These are phyloP conservation scores for Phytophthora meadii DNA, from an alignment of 352 stramenopile genomes.

Conservation along the genomic window DNA sequence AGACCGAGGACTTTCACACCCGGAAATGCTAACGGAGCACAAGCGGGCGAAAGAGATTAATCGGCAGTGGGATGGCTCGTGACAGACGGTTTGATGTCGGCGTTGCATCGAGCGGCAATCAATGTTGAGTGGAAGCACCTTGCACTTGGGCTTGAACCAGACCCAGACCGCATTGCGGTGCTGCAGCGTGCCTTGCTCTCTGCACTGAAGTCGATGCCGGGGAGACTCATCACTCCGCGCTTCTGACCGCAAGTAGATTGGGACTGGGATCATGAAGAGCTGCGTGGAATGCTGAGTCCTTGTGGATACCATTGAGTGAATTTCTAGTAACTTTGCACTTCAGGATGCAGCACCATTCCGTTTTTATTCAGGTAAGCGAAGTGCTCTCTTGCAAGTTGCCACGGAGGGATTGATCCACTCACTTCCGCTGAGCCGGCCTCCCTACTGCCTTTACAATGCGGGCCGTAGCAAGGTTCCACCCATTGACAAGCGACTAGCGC, in stretches of 20 bases:
- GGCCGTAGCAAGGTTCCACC: neutral
- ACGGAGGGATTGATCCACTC: too few relatives aligned
- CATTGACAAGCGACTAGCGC: constrained; percentile 8
- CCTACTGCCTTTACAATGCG: neutral
- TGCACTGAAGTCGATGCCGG: neutral
- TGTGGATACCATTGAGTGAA: too few relatives aligned
- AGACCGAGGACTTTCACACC: constrained; percentile 5
- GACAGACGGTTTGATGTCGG: constrained; percentile 16
- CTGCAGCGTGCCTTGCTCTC: constrained; percentile 3
- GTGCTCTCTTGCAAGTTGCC: neutral
- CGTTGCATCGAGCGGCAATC: constrained; percentile 11
- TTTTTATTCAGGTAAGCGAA: too few relatives aligned
- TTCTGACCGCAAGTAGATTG: neutral
- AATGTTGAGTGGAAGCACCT: constrained; percentile 15
- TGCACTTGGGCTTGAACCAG: constrained; percentile 21
- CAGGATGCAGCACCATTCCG: too few relatives aligned
- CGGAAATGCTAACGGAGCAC: neutral
- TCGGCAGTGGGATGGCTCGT: constrained; percentile 3
- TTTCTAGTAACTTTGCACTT: too few relatives aligned
- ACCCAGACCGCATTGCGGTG: constrained; percentile 10
- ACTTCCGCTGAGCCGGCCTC: constrained; percentile 3
- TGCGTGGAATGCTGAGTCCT: neutral
- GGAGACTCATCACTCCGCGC: neutral
- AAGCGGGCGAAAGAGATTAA: constrained; percentile 26
- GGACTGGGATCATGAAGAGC: constrained; percentile 14